Evolutionary conservation across 2,329 filamentous ascomycete genomes (phyloP), one percentile per base, ranked within the genome.

Genomic region (Lasiodiplodia gonubiensis): DNA sequence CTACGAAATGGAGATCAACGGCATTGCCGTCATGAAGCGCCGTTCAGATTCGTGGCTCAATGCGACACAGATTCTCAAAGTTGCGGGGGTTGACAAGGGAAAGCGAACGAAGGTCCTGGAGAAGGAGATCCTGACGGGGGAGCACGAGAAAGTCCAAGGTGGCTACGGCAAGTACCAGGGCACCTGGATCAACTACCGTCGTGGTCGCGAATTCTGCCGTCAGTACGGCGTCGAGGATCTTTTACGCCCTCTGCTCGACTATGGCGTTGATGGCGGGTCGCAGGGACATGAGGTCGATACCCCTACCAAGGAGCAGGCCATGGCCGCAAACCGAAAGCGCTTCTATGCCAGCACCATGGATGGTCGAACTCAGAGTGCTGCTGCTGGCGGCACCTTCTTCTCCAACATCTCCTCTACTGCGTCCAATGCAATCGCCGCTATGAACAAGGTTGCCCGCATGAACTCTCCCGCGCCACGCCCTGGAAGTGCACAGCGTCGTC

Each of bases 91-190:
- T 69, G 94, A 97, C 77, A 99, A 99, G 82, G 95, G 94, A 69
- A 96, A 97, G 81, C 91, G 95, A 72, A 98, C 95, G 68, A 98
- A 98, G 80, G 96, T 98, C 8, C 85, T 99, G 63, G 95, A 99
- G 78, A 98, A 98, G 80, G 95, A 99, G 80, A 97, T 99, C 68
- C 88, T 97, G 70, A 95, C 92, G 0, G 95, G 95, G 74, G 92
- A 97, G 76, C 94, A 99, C 79, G 95, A 99, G 79, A 99, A 99
- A 80, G 94, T 99, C 2, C 95, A 99, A 78, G 95, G 95, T 39
- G 95, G 95, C 5, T 99, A 99, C 75, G 95, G 95, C 71, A 98
- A 98, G 83, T 99, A 99, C 75, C 95, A 99, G 82, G 95, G 95
- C 66, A 99, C 95, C 2, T 99, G 95, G 95, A 97, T 99, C 75